Evolutionary conservation across 2,329 filamentous ascomycete species (phyloP).

Genomic region (Fusarium irregulare): DNA sequence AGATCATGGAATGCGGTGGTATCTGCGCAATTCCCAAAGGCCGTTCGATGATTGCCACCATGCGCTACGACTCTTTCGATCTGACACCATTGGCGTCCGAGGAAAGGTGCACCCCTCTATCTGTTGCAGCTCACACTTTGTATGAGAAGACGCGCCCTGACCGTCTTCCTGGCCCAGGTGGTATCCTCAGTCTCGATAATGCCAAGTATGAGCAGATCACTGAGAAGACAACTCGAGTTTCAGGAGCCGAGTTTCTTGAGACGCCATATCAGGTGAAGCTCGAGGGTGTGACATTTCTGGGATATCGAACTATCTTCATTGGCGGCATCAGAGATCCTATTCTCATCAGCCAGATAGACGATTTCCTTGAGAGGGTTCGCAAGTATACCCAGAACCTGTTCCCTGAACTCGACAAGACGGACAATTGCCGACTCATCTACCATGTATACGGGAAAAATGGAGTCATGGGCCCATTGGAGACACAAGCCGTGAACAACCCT

Average conservation of each 20-base stretch:
- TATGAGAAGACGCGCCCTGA: conserved; percentile 66
- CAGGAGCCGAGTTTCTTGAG: conserved; percentile 53
- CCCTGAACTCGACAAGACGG: conserved; percentile 36
- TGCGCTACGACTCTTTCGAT: conserved; percentile 59
- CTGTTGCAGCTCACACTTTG: conserved; percentile 63
- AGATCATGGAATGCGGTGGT: conserved; percentile 64
- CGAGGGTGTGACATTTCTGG: conserved; percentile 57
- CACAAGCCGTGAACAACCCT: conserved; percentile 31
- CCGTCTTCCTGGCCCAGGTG: conserved; percentile 60
- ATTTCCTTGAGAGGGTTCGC: conserved; percentile 48
- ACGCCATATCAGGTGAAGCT: conserved; percentile 60
- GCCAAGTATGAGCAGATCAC: conserved; percentile 55
- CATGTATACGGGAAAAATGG: conserved; percentile 58
- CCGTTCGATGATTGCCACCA: conserved; percentile 53
- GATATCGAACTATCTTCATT: conserved; percentile 59
- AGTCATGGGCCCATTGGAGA: conserved; percentile 49
- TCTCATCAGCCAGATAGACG: conserved; percentile 55
- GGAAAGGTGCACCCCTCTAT: conserved; percentile 58
- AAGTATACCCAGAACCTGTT: conserved; percentile 38
- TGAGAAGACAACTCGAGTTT: conserved; percentile 52
- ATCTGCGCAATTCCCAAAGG: conserved; percentile 60
- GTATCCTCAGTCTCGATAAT: conserved; percentile 55
- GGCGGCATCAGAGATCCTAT: conserved; percentile 60
- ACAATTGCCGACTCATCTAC: conserved; percentile 55
- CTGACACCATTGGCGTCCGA: conserved; percentile 54